These are phyloP conservation scores for Glycine soja DNA, from an alignment of 306 rosid genomes.

Conservation along the genomic window DNA sequence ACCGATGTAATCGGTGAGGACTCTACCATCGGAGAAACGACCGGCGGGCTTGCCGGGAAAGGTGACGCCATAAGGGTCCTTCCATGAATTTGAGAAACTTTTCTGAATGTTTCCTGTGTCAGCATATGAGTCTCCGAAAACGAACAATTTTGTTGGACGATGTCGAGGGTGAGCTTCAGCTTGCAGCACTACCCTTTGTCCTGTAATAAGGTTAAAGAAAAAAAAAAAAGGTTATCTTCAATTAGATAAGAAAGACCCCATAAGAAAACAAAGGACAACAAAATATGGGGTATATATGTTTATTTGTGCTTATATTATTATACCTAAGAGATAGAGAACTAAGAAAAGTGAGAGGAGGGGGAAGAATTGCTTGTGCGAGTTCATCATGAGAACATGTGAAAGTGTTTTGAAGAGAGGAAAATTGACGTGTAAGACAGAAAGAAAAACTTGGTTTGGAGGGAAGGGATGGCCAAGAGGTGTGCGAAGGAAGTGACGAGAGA, in stretches of 20 bases:
- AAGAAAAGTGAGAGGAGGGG: constrained; percentile 42
- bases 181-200: constrained; percentile 35
- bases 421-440: not conserved
- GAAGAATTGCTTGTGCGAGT: constrained; percentile 9
- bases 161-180: constrained; percentile 18
- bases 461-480: not conserved
- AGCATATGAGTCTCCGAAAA: constrained; percentile 61
- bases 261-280: not conserved
- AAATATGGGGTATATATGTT: not conserved
- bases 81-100: constrained; percentile 48
- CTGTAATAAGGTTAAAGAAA: constrained; percentile 19
- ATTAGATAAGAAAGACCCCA: not conserved
- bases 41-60: constrained; percentile 68
- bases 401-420: not conserved
- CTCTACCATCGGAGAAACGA: constrained; percentile 60
- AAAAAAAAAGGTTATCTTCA: not conserved
- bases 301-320: not conserved
- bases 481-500: not conserved
- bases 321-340: constrained; percentile 51
- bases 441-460: not conserved
- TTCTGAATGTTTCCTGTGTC: constrained; percentile 58
- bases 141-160: constrained; percentile 42
- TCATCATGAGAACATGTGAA: not conserved
- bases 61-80: constrained; percentile 56
- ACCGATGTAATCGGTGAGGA: constrained; percentile 62